Base-by-base conservation (phyloP, 2,329 filamentous ascomycete genomes). In the Coleophoma cylindrospora region DNA sequence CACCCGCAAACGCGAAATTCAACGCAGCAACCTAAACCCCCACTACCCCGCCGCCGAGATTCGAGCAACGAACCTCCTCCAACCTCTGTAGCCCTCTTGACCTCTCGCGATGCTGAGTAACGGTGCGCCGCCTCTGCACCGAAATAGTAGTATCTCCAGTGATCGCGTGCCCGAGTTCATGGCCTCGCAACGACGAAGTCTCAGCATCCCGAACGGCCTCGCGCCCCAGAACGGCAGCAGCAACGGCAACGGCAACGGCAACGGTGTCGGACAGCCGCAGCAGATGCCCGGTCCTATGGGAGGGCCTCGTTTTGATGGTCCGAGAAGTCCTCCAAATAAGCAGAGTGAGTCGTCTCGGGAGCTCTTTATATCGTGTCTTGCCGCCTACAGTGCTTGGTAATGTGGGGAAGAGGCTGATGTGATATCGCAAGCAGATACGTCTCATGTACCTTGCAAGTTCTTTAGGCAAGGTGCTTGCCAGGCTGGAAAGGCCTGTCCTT, bases 371-470 rank as follows among this genome's bases (percentile, higher is more conserved):
- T 15, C 5, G 40, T 17, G 17, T 17, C 15, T 41, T 12, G n/a
- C 15, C 22, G n/a, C 15, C 22, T 7, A 15, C 22, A 17, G 17
- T 41, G 17, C 17, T 41, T 41, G 12, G 15, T 41, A 22, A 22
- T 41, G 40, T 22, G 11, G 40, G 17, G 17, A 13, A 41, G 15
- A 22, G 17, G 41, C 41, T 44, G 41, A 44, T 44, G 19, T 38
- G 12, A 34, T 43, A 27, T 33, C 41, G 41, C 21, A 21, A 50
- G 43, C 57, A 96, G 92, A 96, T 70, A 96, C 94, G 15, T 87
- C 91, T 54, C 94, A 97, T 74, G 94, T 99, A 41, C 94, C 94
- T 37, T 99, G 94, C 87, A 97, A 97, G 78, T 99, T 99, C 86
- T 99, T 94, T 72, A 86, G 91, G 48, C 90, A 96, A 74, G 91